Conservation (phyloP, 495 filamentous ascomycete species). For the Bacidia rubella region DNA sequence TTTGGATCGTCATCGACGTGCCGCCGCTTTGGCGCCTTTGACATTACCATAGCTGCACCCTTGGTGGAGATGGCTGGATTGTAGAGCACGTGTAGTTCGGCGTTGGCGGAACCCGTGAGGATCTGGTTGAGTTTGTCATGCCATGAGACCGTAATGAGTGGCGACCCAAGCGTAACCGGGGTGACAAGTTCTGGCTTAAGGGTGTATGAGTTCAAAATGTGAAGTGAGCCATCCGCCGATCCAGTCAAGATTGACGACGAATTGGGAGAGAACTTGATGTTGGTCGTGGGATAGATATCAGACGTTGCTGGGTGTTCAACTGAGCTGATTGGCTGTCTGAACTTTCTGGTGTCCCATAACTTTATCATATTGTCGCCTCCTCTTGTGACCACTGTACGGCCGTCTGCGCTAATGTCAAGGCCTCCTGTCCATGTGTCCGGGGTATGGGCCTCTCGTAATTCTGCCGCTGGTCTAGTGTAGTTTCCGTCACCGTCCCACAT, state of each 20-base stretch:
- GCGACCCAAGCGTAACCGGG: conserved; percentile 66
- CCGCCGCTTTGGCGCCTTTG: conserved; percentile 80
- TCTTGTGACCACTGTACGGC: conserved; percentile 72
- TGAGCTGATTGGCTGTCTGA: conserved; percentile 72
- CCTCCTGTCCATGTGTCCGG: conserved; percentile 84
- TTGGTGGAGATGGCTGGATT: conserved; percentile 66
- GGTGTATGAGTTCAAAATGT: conserved; percentile 87
- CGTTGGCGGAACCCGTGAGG: conserved; percentile 80
- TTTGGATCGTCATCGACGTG: conserved; percentile 88
- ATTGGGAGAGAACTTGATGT: conserved; percentile 78
- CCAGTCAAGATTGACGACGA: conserved; percentile 76
- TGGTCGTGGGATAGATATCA: conserved; percentile 64
- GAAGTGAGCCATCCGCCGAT: conserved; percentile 71
- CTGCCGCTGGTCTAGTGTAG: conserved; percentile 69
- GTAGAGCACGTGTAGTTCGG: conserved; percentile 80
- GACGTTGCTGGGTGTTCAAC: conserved; percentile 74
- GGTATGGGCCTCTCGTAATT: conserved; percentile 74
- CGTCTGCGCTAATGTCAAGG: conserved; percentile 82
- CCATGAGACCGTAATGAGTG: conserved; percentile 78
- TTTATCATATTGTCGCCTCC: conserved; percentile 82
- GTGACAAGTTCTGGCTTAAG: conserved; percentile 72
- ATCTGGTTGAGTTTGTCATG: conserved; percentile 94
- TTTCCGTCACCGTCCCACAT: conserved; percentile 88
- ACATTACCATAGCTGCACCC: conserved; percentile 83
- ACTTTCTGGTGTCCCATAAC: conserved; percentile 94